phyloP scores from a whole-genome alignment of 1,284 basidiomycete genomes.

The Trametes hirsuta region DNA sequence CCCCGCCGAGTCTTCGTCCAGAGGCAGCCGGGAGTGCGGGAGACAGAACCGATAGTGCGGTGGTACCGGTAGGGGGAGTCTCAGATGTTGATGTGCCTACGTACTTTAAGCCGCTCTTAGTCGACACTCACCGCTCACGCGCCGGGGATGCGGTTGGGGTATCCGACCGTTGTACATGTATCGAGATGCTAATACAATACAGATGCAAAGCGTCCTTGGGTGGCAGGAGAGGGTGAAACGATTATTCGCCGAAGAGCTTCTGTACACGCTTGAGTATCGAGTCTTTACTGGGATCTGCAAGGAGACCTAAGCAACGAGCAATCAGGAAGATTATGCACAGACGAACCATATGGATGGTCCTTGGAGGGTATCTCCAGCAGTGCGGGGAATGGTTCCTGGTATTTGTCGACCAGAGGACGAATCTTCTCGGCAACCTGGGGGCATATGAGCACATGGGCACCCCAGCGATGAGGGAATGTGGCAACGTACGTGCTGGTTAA shows the following conservation, averaged over 20 bases:
- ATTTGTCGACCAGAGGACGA: conserved; percentile 91
- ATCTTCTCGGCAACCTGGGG: conserved; percentile 94
- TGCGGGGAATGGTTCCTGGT: conserved; percentile 95
- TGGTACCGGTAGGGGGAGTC: conserved; percentile 43
- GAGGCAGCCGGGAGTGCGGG: conserved; percentile 62
- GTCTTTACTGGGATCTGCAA: conserved; percentile 92
- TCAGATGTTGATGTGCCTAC: neutral
- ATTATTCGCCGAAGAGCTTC: conserved; percentile 90
- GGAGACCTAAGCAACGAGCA: conserved; percentile 5
- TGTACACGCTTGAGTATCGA: conserved; percentile 97
- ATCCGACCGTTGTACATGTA: conserved; percentile 28
- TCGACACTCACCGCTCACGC: conserved; percentile 17
- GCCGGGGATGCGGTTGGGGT: conserved; percentile 7
- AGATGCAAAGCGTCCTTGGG: conserved; percentile 16
- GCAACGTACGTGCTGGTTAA: conserved; percentile 87
- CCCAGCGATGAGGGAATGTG: neutral
- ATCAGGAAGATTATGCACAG: neutral
- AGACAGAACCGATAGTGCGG: conserved; percentile 72
- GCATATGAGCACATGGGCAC: neutral
- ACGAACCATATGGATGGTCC: conserved; percentile 86
- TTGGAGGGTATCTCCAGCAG: conserved; percentile 97
- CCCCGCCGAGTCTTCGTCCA: conserved; percentile 75
- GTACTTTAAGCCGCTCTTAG: conserved; percentile 8
- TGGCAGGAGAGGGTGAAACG: neutral
- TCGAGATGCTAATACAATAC: conserved; percentile 22